Base-by-base conservation (phyloP, 768 basidiomycete species). In the Clitopilus passeckerianus region DNA sequence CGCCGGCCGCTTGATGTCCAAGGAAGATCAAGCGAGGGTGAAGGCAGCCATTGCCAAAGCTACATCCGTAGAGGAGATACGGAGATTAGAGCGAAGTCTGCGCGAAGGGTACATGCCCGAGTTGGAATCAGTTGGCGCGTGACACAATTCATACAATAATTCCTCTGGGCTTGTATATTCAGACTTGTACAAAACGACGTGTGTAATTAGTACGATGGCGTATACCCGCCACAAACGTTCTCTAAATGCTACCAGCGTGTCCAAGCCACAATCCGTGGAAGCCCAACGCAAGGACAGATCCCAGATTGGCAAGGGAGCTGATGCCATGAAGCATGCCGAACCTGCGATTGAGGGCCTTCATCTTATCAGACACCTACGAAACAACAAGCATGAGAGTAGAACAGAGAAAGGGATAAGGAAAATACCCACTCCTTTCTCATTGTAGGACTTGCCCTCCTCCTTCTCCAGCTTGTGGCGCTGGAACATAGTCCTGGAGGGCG, bases 11-110 rank as follows among this genome's bases (percentile, higher is more conserved):
- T 73, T 96, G 60, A 89, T 96, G 86, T 93, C 91, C 24, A 91
- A 91, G 69, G 93, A 95, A 70, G 93, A 96, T 66, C 90, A 88
- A 67, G 90, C 92, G 65, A 86, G 85, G 63, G 91, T 96, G 62
- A 89, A 86, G 71, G 85, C 86, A 33, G 93, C 93, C 16, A 95
- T 96, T 64, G 89, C 90, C 62, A 88, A 86, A 63, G 94, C 94
- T n/a, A 91, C 88, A 34, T 94, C 91, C 53, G 84, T 93, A 64
- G 93, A 96, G 69, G 93, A 96, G 74, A 87, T 95, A 67, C 82
- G 89, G 72, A 83, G 84, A 67, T 70, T 95, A 64, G 92, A 95
- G 73, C 82, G 90, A 74, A 89, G 84, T 70, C 72, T 94, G 65
- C 82, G 85, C 67, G 93, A 95, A 68, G 93, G 93, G 46, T 93